Conservation (phyloP, 768 basidiomycete genomes). For the Podaxis sp. region DNA sequence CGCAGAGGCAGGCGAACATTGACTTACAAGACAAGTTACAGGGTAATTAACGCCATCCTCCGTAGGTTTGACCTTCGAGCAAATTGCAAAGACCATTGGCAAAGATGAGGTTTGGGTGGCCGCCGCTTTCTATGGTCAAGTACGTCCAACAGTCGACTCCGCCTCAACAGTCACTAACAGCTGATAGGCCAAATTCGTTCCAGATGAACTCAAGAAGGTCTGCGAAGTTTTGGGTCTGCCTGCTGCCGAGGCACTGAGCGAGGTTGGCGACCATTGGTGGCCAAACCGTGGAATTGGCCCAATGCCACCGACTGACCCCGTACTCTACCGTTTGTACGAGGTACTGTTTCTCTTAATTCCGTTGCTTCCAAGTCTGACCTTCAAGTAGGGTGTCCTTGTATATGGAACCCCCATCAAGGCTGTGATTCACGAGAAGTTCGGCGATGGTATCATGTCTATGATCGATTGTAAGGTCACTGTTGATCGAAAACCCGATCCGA, state of each 20-base stretch:
- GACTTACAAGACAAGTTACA: not conserved
- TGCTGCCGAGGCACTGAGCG: conserved; percentile 29
- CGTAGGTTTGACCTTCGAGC: conserved; percentile 63
- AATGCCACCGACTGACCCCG: conserved; percentile 71
- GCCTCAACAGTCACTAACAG: not conserved
- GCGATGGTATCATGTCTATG: conserved; percentile 88
- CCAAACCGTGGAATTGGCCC: conserved; percentile 70
- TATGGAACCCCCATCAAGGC: conserved; percentile 83
- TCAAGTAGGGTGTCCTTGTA: conserved; percentile 56
- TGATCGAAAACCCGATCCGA: conserved; percentile 66
- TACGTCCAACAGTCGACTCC: conserved; percentile 22
- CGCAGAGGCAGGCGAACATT: conserved; percentile 41
- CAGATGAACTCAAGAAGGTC: conserved; percentile 55
- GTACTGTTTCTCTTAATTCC: conserved; percentile 32
- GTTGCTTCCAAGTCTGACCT: not conserved
- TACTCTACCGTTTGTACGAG: conserved; percentile 81
- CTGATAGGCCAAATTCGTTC: conserved; percentile 61
- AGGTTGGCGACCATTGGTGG: conserved; percentile 66
- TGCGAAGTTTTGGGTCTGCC: conserved; percentile 45
- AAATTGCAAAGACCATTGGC: conserved; percentile 59
- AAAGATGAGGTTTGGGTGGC: conserved; percentile 83
- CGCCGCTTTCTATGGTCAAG: conserved; percentile 79
- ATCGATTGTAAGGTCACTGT: conserved; percentile 75
- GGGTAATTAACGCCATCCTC: not conserved
- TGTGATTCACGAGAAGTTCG: conserved; percentile 83